A percentile compares a stretch with the other conserved stretches of the same genome.
Conservation (phyloP, 2,329 filamentous ascomycete species). For the Endoconidiophora laricicola region DNA sequence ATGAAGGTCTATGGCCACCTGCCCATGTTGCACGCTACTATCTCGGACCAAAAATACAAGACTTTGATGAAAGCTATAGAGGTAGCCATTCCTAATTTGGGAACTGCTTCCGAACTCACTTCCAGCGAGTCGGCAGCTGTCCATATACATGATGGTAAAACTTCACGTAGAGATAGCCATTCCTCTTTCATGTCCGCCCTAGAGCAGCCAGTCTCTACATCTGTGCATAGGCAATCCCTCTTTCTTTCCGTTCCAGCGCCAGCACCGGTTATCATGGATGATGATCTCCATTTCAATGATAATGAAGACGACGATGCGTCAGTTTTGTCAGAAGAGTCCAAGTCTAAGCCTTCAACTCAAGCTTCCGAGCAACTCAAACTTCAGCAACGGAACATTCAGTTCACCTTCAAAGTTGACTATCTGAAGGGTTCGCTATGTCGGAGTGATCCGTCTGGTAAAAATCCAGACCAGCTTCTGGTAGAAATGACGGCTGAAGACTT, state of each 20-base stretch:
- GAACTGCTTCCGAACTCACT: slow-evolving; percentile 16
- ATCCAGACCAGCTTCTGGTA: slow-evolving; percentile 67
- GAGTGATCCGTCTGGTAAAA: slow-evolving; percentile 61
- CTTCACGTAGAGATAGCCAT: slow-evolving; percentile 8
- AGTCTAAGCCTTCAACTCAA: slow-evolving; percentile 31
- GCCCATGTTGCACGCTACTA: slow-evolving; percentile 76
- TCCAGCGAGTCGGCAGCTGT: neutral
- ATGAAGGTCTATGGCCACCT: slow-evolving; percentile 82
- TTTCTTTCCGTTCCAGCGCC: slow-evolving; percentile 57
- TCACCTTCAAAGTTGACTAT: slow-evolving; percentile 90
- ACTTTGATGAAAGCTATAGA: slow-evolving; percentile 91
- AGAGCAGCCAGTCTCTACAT: slow-evolving; percentile 7
- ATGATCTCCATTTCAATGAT: slow-evolving; percentile 51
- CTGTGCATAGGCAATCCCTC: slow-evolving; percentile 26
- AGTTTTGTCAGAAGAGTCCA: slow-evolving; percentile 28
- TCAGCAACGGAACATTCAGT: slow-evolving; percentile 83
- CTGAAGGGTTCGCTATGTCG: slow-evolving; percentile 84
- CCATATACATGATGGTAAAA: neutral
- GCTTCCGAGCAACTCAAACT: slow-evolving; percentile 31
- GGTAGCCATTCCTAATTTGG: slow-evolving; percentile 77
- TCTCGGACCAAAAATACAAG: slow-evolving; percentile 95
- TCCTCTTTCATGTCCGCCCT: slow-evolving; percentile 13
- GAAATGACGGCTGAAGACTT: slow-evolving; percentile 86
- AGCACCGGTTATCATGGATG: slow-evolving; percentile 60
- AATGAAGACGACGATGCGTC: slow-evolving; percentile 51